Base-by-base conservation (phyloP, 2,329 filamentous ascomycete genomes). In the Celoporthe dispersa region DNA sequence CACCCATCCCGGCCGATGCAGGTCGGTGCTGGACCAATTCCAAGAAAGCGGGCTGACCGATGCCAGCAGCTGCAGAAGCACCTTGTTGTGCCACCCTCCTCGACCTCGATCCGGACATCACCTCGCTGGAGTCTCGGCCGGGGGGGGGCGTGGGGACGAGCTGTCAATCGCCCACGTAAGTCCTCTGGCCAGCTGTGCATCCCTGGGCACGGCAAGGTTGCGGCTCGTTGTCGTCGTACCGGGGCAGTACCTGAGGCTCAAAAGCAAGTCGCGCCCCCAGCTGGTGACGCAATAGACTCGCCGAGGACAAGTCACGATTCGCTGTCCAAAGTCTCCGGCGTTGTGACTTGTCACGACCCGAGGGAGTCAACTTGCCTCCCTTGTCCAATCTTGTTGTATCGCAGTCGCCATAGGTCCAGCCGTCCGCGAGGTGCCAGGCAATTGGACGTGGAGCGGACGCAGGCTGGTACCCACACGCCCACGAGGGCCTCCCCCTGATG, bases 281-380 rank as follows among this genome's bases (percentile, higher is more conserved):
- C 28, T 57, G 51, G 53, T 57, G 53, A 57, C 53, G 53, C 53
- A 57, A 57, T 57, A 57, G 53, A 31, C 53, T 31, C 53, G 8
- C 14, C 14, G 5, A 31, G 11, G 28, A 31, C 53, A 57, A 31
- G 4, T 31, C 28, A 57, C 28, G 25, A 57, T 57, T 19, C 53
- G 25, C 33, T 16, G 53, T 57, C 25, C 25, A 31, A 31, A 19
- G 53, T 16, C 25, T 31, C 28, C 53, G 44, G 53, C 28, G 28
- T 31, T 16, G 25, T 31, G 25, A 12, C 12, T 16, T 16, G 28
- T 19, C 14, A 33, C 51, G 25, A 19, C 19, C 19, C 44, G 44
- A 48, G 44, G 44, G 22, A 22, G 28, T 57, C 53, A 31, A 31
- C 12, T 6, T 12, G 19, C 28, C 53, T 33, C 25, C 25, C 53